Evolutionary conservation across 768 basidiomycete species (phyloP), one percentile per base, ranked within the genome.

Genomic region (Tephrocybe sp.): DNA sequence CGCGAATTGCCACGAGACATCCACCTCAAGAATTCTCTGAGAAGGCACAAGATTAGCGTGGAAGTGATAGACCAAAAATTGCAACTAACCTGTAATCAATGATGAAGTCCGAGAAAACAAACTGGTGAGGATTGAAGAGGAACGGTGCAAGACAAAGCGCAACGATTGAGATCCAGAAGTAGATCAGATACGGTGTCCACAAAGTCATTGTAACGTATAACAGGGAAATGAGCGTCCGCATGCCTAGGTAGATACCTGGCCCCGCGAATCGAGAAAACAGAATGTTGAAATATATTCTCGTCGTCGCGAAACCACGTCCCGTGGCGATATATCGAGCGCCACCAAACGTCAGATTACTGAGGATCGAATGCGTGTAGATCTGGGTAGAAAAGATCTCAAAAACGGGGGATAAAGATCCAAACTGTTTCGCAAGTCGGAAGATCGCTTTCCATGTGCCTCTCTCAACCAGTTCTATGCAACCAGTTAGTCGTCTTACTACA

Each of bases 121-220:
- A 99, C 69, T 98, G 97, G 68, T 99, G 97, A n/a, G 97, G 97
- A 66, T 98, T 99, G 82, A 98, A 99, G 62, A 98, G 67, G 87
- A 99, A 99, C 7, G 97, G 97, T 25, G 96, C 87, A 56, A 98
- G 71, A 62, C 94, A 98, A 8, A 99, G 80, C 13, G 94, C 83
- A 26, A 94, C 74, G 54, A 95, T 92, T 35, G 96, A 94, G 47
- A 98, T 68, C 96, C 96, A 98, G 79, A 99, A 99, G 76, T 98
- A 99, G 66, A 94, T 87, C 60, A 98, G 68, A 67, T 89, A 96
- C 2, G 89, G 86, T 25, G 91, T 90, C 90, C 92, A 98, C 44
- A 98, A 70, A 22, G 92, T 77, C 67, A 98, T 69, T 21, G 97
- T 96, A 64, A 96, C 89, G 63, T 96, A 99, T 53, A 98, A 86